Evolutionary conservation across 768 basidiomycete species (phyloP).

Genomic region (Gautieria morchelliformis): DNA sequence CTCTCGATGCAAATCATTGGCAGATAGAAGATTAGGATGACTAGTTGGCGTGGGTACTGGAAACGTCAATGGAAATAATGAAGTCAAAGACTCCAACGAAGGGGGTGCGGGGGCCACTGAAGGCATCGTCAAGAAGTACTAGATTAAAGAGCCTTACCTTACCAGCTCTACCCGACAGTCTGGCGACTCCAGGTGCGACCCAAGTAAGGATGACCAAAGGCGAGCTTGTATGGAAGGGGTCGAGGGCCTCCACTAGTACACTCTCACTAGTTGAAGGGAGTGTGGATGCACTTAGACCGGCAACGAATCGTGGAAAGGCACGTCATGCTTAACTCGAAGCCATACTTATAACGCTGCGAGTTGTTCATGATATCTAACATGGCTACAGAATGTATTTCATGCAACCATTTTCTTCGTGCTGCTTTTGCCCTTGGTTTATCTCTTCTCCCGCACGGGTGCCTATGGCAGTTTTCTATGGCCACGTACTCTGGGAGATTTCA

Average conservation of each 20-base stretch:
- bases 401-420: neutral
- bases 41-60: constrained; percentile 78
- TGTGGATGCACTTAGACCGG: too few relatives aligned
- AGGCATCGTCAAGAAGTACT: constrained; percentile 42
- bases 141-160: too few relatives aligned
- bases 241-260: too few relatives aligned
- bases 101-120: constrained; percentile 40
- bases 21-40: constrained; percentile 63
- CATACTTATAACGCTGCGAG: neutral
- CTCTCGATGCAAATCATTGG: constrained; percentile 76
- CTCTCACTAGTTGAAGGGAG: too few relatives aligned
- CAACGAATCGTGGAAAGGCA: neutral
- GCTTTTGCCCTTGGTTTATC: neutral
- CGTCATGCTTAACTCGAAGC: neutral
- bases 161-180: too few relatives aligned
- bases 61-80: constrained; percentile 72
- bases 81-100: constrained; percentile 42
- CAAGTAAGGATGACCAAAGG: too few relatives aligned
- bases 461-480: neutral
- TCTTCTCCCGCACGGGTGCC: neutral
- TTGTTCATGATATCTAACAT: neutral
- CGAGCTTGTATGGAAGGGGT: too few relatives aligned
- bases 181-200: too few relatives aligned
- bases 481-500: neutral
- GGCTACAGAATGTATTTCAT: neutral